Percentiles rank a stretch among this genome's conserved stretches.
Evolutionary conservation across 169 alveolate species (phyloP).

Genomic region (Ichthyophthirius multifiliis): DNA sequence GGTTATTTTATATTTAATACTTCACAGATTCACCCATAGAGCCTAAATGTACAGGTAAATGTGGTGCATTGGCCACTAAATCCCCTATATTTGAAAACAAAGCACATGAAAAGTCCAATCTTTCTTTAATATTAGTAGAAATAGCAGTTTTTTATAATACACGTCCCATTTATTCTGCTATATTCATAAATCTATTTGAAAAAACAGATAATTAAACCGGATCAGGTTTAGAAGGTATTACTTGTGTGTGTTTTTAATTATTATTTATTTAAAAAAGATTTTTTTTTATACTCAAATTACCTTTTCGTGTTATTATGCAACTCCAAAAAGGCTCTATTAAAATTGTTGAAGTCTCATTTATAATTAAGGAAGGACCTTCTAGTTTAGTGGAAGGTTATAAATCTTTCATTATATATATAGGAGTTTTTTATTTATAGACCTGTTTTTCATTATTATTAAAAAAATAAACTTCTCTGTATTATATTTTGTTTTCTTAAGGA

Average conservation of each 20-base stretch:
- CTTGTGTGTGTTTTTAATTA: not conserved
- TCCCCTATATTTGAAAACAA: slow-evolving; percentile 47
- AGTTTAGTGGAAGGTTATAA: slow-evolving; percentile 35
- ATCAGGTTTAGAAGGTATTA: slow-evolving; percentile 23
- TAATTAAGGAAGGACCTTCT: slow-evolving; percentile 69
- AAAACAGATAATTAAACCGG: slow-evolving; percentile 65
- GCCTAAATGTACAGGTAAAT: slow-evolving; percentile 88
- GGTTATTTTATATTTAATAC: slow-evolving; percentile 44
- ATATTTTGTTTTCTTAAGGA: not conserved
- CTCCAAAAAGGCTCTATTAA: slow-evolving; percentile 48
- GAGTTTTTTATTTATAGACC: slow-evolving; percentile 26
- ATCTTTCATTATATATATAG: slow-evolving; percentile 45
- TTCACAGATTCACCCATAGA: slow-evolving; percentile 85
- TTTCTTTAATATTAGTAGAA: slow-evolving; percentile 80
- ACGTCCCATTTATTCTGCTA: slow-evolving; percentile 88
- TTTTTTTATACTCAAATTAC: not conserved
- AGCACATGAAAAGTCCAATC: slow-evolving; percentile 88
- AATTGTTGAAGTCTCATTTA: slow-evolving; percentile 61
- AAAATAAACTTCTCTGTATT: not conserved
- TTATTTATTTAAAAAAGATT: not conserved
- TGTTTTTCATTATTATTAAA: slow-evolving; percentile 15
- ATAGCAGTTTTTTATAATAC: slow-evolving; percentile 69
- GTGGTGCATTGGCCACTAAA: slow-evolving; percentile 89
- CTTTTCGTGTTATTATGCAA: not conserved
- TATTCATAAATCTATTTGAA: slow-evolving; percentile 81